Conservation (phyloP, 352 stramenopile species). For the Pythium sp. region DNA sequence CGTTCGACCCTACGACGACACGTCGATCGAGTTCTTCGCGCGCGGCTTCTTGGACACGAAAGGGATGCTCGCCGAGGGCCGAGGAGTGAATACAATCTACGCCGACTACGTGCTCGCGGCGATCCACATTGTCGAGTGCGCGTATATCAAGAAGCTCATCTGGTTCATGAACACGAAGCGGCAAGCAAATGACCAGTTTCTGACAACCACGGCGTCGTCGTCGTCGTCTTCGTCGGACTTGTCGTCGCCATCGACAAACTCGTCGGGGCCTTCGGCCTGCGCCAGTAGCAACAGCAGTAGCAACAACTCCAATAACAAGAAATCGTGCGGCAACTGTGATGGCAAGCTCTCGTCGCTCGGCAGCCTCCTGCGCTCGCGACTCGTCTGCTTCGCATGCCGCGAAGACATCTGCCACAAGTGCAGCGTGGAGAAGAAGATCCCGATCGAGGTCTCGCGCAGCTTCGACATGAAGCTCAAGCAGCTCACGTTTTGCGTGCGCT, state of each 20-base stretch:
- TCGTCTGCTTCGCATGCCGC: constrained; percentile 7
- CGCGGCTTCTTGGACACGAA: constrained; percentile 3
- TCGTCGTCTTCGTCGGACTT: background rate
- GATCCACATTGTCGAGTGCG: constrained; percentile 8
- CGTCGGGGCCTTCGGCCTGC: constrained; percentile 16
- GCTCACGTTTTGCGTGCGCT: constrained; percentile 13
- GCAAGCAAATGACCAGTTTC: background rate
- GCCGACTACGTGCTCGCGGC: constrained; percentile 2
- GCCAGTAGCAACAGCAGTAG: background rate
- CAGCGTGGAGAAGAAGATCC: constrained; percentile 16
- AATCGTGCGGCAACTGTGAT: constrained; percentile 5
- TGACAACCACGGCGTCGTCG: background rate
- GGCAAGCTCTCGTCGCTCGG: background rate
- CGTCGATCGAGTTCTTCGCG: constrained; percentile 3
- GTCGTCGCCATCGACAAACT: constrained; percentile 9
- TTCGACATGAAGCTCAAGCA: constrained; percentile 2
- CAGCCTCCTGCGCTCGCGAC: background rate
- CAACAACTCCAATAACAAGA: background rate
- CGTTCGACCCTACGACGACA: background rate
- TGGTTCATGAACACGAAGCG: constrained; percentile 8
- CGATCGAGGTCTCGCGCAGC: constrained; percentile 5
- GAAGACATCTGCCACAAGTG: constrained; percentile 14
- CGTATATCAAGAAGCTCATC: constrained; percentile 13
- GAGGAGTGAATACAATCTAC: constrained; percentile 2
- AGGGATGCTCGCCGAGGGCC: background rate